A percentile compares a stretch with the other conserved stretches of the same genome.
Conservation (phyloP, 345 rosid species). For the Salix arbutifolia region DNA sequence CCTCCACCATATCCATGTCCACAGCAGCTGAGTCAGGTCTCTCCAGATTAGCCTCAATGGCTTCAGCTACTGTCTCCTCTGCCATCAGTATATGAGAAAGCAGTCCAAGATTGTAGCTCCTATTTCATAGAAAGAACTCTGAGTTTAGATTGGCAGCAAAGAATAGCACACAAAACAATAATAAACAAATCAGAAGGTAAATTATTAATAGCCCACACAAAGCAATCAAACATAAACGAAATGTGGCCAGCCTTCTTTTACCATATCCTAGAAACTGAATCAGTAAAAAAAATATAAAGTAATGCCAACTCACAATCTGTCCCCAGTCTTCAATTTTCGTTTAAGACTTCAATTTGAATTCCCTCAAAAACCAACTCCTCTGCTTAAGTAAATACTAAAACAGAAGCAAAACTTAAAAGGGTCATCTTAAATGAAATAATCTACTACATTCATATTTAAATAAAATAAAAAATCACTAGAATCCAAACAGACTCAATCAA, state of each 20-base stretch:
- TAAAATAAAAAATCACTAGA: background rate
- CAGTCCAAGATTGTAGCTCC: background rate
- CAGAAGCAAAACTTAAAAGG: background rate
- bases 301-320: background rate
- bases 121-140: background rate
- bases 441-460: background rate
- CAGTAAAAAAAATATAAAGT: background rate
- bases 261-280: background rate
- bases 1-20: conserved; percentile 15
- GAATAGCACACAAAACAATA: background rate
- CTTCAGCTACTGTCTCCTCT: conserved; percentile 2
- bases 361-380: background rate
- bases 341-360: background rate
- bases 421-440: background rate
- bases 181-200: background rate
- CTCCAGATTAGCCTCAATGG: conserved; percentile 1
- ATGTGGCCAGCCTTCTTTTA: background rate
- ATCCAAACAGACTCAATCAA: background rate
- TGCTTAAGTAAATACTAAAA: background rate
- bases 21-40: background rate
- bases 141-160: background rate
- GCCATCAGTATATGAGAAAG: conserved; percentile 2
- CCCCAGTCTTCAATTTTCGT: background rate
- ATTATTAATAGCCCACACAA: background rate
- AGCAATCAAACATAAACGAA: background rate